Conservation (phyloP, 106 monocot genomes). For the Dactylorhiza incarnata region DNA sequence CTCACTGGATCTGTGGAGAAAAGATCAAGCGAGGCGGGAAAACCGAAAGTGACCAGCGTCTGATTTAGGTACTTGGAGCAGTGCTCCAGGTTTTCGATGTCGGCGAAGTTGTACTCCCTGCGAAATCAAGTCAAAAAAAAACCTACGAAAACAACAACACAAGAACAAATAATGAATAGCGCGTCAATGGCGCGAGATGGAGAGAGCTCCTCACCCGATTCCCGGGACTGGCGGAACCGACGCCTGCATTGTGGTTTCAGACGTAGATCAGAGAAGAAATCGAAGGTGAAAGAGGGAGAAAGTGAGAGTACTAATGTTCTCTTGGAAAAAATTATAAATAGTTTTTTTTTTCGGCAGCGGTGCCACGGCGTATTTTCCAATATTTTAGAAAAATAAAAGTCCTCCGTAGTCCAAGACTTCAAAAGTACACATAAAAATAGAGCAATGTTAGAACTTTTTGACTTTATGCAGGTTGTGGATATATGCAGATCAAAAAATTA, state of each 20-base stretch:
- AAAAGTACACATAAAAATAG: no score
- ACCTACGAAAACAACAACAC: slow-evolving; percentile 14
- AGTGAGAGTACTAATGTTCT: background rate
- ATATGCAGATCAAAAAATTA: no score
- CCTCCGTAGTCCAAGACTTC: no score
- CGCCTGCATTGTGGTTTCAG: slow-evolving; percentile 38
- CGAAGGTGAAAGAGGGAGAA: background rate
- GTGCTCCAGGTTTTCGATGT: slow-evolving; percentile 80
- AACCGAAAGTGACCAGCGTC: slow-evolving; percentile 90
- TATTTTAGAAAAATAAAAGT: no score
- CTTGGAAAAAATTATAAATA: no score
- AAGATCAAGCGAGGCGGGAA: slow-evolving; percentile 92
- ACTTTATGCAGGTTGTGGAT: no score
- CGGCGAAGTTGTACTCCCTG: slow-evolving; percentile 76
- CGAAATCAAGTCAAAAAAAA: slow-evolving; percentile 7
- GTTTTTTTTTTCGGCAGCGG: no score
- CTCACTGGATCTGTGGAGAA: slow-evolving; percentile 86
- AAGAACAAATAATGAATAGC: background rate
- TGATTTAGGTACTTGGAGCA: slow-evolving; percentile 97
- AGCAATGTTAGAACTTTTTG: no score
- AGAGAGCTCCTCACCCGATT: slow-evolving; percentile 46
- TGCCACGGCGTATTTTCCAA: no score
- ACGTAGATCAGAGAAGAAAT: slow-evolving; percentile 2
- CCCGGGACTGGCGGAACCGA: slow-evolving; percentile 32
- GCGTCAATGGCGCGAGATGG: background rate